Conservation (phyloP, 768 basidiomycete species). For the Lactarius psammicola region DNA sequence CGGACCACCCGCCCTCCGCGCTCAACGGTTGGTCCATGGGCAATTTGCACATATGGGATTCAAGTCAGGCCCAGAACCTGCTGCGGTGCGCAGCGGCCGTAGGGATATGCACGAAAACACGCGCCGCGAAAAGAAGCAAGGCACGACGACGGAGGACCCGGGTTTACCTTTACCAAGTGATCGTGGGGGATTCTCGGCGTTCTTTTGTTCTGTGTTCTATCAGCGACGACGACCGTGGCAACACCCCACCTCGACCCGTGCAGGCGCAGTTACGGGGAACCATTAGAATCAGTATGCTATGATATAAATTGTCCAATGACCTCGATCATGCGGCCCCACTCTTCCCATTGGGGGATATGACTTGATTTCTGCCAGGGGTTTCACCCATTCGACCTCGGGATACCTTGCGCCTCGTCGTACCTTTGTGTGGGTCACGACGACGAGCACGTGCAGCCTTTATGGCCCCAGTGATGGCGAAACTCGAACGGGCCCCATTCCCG, state of each 20-base stretch:
- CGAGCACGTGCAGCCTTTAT: slow-evolving; percentile 29
- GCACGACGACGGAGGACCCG: background rate
- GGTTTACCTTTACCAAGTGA: slow-evolving; percentile 15
- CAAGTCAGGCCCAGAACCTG: slow-evolving; percentile 38
- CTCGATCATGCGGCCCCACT: slow-evolving; percentile 34
- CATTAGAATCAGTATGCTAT: too few relatives aligned
- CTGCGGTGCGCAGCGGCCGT: slow-evolving; percentile 27
- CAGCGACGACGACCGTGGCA: background rate
- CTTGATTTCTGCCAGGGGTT: slow-evolving; percentile 32
- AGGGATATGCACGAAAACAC: background rate
- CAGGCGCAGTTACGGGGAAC: too few relatives aligned
- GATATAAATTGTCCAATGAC: too few relatives aligned
- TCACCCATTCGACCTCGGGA: slow-evolving; percentile 36
- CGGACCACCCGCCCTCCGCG: background rate
- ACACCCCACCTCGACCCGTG: slow-evolving; percentile 17
- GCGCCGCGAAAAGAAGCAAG: background rate
- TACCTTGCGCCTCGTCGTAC: slow-evolving; percentile 43
- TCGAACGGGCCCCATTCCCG: background rate
- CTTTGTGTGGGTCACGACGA: slow-evolving; percentile 36
- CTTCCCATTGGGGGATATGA: slow-evolving; percentile 38
- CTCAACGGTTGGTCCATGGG: slow-evolving; percentile 33
- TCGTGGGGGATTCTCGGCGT: background rate
- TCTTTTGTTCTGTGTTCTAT: slow-evolving; percentile 8
- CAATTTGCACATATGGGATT: slow-evolving; percentile 29
- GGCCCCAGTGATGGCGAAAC: too few relatives aligned